Base-by-base conservation (phyloP, 208 protist species). In the Leishmania turanica region DNA sequence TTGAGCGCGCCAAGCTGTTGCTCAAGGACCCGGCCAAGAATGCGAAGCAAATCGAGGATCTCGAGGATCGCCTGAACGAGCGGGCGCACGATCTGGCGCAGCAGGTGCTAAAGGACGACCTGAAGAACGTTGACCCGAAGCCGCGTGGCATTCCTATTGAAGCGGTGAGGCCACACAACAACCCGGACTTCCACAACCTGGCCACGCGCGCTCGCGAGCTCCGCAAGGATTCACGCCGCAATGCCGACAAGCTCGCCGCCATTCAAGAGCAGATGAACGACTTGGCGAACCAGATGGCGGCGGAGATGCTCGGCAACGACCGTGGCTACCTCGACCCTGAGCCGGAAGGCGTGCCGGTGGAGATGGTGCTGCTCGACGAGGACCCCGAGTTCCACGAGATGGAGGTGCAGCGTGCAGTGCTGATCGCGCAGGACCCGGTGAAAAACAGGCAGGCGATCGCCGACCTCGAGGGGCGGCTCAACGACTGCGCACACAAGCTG, bases 401-500 rank as follows among this genome's bases (percentile, higher is more conserved):
- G 85, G 91, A 95, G 83, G 87, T 94, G 71, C 75, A 93, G 79
- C 89, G 90, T 65, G 90, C 91, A 13, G 85, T 88, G 34, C 84
- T 96, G 49, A 84, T 86, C 37, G 81, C 87, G 13, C 85, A 92
- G 82, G 92, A 93, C 80, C 88, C 80, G 71, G 79, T 69, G 77
- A 89, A 69, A 77, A 93, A 88, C 78, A 84, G 78, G 45, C 81
- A 79, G 34, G 75, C 83, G 19, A 93, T 95, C 70, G 37, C 73
- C 42, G 90, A 90, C 66, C 86, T 96, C 17, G 93, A 96, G 87
- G 89, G 89, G 54, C 51, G 82, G 60, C 85, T 96, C 19, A 95
- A 95, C 84, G 88, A 91, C 71, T 91, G 90, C 65, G 91, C 91
- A 4, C 83, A 89, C 64, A 83, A 89, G 80, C 85, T 96, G 15